Evolutionary conservation across 129 eudicot species (phyloP), one percentile per base, ranked within the genome.

Genomic region (Glebionis coronaria): DNA sequence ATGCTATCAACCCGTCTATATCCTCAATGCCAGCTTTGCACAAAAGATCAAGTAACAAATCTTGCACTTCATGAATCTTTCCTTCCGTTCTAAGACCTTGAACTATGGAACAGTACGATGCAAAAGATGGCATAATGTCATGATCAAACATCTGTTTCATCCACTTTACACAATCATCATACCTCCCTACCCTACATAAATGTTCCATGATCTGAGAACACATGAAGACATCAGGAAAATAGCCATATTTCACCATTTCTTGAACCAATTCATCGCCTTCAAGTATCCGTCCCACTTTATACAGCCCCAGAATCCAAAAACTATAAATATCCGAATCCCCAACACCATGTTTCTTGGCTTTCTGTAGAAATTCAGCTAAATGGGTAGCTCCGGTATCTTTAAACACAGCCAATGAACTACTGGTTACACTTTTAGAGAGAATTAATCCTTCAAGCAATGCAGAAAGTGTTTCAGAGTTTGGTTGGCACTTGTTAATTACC

Each of bases 161-260:
- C 81, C 69, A 75, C 63, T 14, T 76, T 31, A 72, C 52, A 65
- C 75, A 76, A 60, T 55, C 46, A 68, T 71, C 72, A 67, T 42
- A 81, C 18, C 72, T 68, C 6, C 42, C 38, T 8, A 45, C 70
- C 59, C 12, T 42, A 53, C 73, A 75, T 20, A 76, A 60, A 44
- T 67, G 72, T 40, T 60, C 61, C 31, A 76, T 3, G 7, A 81
- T 67, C 16, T 61, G 50, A 16, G 78, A 73, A 62, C 81, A 76
- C 2, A 29, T 20, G 25, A 2, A 29, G 14, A 44, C 42, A 5
- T 72, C 50, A 0, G 73, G 85, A 62, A 65, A 53, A 45, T 76
- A 69, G 6, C 81, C 79, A 27, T 59, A n/a, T 25, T 54, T 72
- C 79, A 68, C 73, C 82, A 76, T 72, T 16, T 76, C 79, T 67